Conservation (phyloP, 2,329 filamentous ascomycete genomes). For the Alternaria brassicicola region DNA sequence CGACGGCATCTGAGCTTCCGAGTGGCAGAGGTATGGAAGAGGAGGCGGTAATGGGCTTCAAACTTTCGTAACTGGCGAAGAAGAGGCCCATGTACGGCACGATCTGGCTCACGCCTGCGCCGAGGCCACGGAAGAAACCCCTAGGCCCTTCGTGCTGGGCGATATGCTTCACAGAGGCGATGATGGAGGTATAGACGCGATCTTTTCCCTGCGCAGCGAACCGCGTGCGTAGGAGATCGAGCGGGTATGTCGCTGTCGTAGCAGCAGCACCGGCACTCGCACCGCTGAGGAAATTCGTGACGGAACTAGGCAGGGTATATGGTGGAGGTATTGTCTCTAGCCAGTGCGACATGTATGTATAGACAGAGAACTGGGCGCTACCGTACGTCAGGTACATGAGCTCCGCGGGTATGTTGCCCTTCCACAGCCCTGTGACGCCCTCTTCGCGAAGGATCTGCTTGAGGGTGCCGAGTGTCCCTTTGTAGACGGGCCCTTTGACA, state of each 20-base stretch:
- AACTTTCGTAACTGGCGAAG: constrained; percentile 84
- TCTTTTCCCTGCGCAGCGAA: constrained; percentile 93
- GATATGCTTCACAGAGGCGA: constrained; percentile 74
- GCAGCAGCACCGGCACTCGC: constrained; percentile 81
- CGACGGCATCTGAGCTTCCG: constrained; percentile 81
- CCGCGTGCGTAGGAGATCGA: constrained; percentile 89
- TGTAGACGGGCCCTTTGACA: constrained; percentile 62
- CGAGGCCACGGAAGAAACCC: constrained; percentile 89
- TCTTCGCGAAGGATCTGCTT: constrained; percentile 78
- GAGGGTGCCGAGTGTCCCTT: constrained; percentile 77
- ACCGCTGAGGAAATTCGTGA: constrained; percentile 81
- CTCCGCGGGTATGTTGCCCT: constrained; percentile 96
- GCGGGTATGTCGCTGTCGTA: constrained; percentile 85
- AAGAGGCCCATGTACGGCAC: constrained; percentile 97
- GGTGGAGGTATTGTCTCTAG: constrained; percentile 61
- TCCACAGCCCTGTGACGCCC: constrained; percentile 87
- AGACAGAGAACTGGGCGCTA: constrained; percentile 86
- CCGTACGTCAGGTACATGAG: constrained; percentile 92
- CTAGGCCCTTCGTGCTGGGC: constrained; percentile 71
- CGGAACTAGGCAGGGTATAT: constrained; percentile 65
- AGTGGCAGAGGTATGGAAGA: constrained; percentile 66
- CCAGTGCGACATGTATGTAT: constrained; percentile 74
- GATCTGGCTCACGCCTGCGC: constrained; percentile 83
- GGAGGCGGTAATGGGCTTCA: constrained; percentile 57
- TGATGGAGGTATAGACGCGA: constrained; percentile 76